These are phyloP conservation scores for Hebeloma cylindrosporum DNA, from an alignment of 768 basidiomycete genomes.

Conservation along the genomic window DNA sequence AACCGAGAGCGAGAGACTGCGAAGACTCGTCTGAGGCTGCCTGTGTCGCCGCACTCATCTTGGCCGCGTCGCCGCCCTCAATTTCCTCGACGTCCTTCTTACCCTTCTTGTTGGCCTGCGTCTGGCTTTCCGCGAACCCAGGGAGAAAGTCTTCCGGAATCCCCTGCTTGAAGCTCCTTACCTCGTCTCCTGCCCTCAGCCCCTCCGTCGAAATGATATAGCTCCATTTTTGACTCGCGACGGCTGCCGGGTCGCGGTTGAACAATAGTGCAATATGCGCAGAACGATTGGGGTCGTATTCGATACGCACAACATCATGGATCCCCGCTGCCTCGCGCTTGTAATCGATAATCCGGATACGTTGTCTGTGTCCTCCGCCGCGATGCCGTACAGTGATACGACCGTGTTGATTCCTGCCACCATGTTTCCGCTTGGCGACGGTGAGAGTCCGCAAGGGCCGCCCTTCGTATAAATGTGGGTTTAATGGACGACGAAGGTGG, in stretches of 20 bases:
- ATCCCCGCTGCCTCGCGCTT: conserved; percentile 72
- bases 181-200: conserved; percentile 81
- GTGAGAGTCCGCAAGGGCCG: conserved; percentile 85
- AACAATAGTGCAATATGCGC: conserved; percentile 92
- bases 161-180: conserved; percentile 82
- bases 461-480: conserved; percentile 81
- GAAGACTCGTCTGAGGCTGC: conserved; percentile 31
- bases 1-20: conserved; percentile 76
- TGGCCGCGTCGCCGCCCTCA: conserved; percentile 13
- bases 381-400: conserved; percentile 84
- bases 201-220: conserved; percentile 95
- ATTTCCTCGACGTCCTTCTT: too few species aligned
- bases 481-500: conserved; percentile 80
- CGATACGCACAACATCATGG: conserved; percentile 90
- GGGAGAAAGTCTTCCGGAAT: conserved; percentile 77
- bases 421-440: conserved; percentile 74
- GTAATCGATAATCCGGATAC: conserved; percentile 88
- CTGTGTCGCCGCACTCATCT: conserved; percentile 15
- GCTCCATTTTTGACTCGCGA: conserved; percentile 65
- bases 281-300: conserved; percentile 93
- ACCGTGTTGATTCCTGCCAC: conserved; percentile 84
- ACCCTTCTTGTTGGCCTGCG: too few species aligned
- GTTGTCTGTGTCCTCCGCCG: conserved; percentile 88
- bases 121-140: too few species aligned
- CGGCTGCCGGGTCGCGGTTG: conserved; percentile 53